A percentile compares a stretch with the other conserved stretches of the same genome.
These are phyloP conservation scores for Syncephalis plumigaleata DNA, from an alignment of 371 early-diverging fungal species.

Conservation along the genomic window DNA sequence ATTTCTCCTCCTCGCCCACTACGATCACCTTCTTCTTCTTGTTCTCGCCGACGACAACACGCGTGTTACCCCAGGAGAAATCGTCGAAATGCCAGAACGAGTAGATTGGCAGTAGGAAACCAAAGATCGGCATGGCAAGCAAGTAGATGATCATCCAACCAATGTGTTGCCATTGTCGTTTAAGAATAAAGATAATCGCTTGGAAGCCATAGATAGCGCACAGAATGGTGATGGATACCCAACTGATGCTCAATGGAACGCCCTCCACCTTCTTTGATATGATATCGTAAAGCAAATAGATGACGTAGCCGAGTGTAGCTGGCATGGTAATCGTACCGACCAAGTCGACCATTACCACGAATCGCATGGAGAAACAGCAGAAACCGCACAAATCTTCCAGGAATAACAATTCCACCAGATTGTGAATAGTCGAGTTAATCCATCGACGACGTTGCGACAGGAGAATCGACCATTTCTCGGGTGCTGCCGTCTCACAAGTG, in stretches of 20 bases:
- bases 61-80: constrained; percentile 74
- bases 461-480: constrained; percentile 84
- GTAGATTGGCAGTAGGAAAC: constrained; percentile 48
- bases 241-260: constrained; percentile 30
- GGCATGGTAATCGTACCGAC: constrained; percentile 86
- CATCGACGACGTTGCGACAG: constrained; percentile 80
- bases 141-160: constrained; percentile 78
- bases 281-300: constrained; percentile 47
- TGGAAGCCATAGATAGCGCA: constrained; percentile 27
- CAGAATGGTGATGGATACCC: constrained; percentile 34
- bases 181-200: constrained; percentile 26
- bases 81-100: constrained; percentile 89
- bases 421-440: constrained; percentile 98
- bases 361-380: constrained; percentile 93
- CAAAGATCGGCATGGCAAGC: constrained; percentile 45
- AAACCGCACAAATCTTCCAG: constrained; percentile 86
- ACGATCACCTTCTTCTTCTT: constrained; percentile 36
- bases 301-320: constrained; percentile 70
- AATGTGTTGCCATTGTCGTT: constrained; percentile 36
- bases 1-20: constrained; percentile 37
- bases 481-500: constrained; percentile 89
- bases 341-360: constrained; percentile 80
- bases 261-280: constrained; percentile 15
- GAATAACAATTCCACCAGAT: constrained; percentile 78
- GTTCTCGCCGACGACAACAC: constrained; percentile 51